These are phyloP conservation scores for Moniliophthora roreri DNA, from an alignment of 1,284 basidiomycete genomes.

Conservation along the genomic window DNA sequence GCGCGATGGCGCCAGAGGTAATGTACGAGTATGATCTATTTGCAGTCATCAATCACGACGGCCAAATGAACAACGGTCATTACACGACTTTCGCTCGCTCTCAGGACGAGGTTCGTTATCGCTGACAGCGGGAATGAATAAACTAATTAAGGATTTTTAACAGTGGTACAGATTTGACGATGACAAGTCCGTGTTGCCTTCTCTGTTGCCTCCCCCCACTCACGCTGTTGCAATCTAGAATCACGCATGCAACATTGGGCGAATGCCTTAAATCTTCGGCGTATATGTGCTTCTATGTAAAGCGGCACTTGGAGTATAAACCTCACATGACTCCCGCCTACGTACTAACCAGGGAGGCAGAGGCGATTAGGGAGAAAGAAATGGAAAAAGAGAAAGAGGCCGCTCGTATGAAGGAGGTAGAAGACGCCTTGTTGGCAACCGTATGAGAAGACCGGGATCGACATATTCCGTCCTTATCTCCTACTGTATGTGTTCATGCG, in stretches of 20 bases:
- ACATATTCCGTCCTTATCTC: background rate
- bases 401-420: constrained; percentile 50
- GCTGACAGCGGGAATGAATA: constrained; percentile 3
- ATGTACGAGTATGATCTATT: constrained; percentile 93
- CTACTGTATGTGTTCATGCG: background rate
- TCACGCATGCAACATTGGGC: constrained; percentile 67
- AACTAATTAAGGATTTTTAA: constrained; percentile 13
- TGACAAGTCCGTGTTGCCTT: constrained; percentile 66
- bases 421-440: constrained; percentile 54
- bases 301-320: constrained; percentile 82
- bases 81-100: constrained; percentile 85
- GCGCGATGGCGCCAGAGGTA: constrained; percentile 55
- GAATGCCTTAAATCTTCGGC: constrained; percentile 70
- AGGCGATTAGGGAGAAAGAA: constrained; percentile 65
- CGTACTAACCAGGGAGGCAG: constrained; percentile 64
- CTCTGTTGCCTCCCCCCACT: background rate
- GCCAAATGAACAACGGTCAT: constrained; percentile 93
- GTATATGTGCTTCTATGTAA: constrained; percentile 94
- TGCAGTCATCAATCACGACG: constrained; percentile 93
- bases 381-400: constrained; percentile 52
- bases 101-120: constrained; percentile 63
- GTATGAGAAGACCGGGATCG: constrained; percentile 1
- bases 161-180: constrained; percentile 97
- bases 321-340: constrained; percentile 68
- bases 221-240: constrained; percentile 40